phyloP scores from a whole-genome alignment of 2,329 filamentous ascomycete species.

The Nemania abortiva region DNA sequence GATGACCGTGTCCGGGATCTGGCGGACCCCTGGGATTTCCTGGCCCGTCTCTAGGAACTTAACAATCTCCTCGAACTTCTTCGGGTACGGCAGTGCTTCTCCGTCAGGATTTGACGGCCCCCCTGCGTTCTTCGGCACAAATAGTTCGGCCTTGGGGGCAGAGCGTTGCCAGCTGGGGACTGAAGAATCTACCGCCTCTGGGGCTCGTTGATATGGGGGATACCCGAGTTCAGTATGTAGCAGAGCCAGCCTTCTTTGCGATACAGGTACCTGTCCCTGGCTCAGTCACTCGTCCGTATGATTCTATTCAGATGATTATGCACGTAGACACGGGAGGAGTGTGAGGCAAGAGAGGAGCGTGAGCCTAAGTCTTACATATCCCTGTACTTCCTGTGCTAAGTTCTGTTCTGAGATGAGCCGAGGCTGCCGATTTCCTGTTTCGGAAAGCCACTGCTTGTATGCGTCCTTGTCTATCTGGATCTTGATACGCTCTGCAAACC shows the following conservation, averaged over 20 bases:
- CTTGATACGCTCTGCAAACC: slow-evolving; percentile 48
- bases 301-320: background rate
- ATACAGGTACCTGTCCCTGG: slow-evolving; percentile 26
- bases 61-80: slow-evolving; percentile 79
- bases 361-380: slow-evolving; percentile 38
- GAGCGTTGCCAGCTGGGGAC: slow-evolving; percentile 52
- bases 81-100: slow-evolving; percentile 70
- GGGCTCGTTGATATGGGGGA: slow-evolving; percentile 15
- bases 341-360: background rate
- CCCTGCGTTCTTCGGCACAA: slow-evolving; percentile 43
- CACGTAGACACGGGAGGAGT: background rate
- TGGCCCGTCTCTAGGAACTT: slow-evolving; percentile 78
- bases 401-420: slow-evolving; percentile 46
- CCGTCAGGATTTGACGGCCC: slow-evolving; percentile 42
- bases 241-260: slow-evolving; percentile 35
- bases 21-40: slow-evolving; percentile 79
- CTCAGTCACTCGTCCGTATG: slow-evolving; percentile 16
- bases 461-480: slow-evolving; percentile 46
- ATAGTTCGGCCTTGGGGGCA: slow-evolving; percentile 51
- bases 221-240: slow-evolving; percentile 33
- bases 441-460: slow-evolving; percentile 47
- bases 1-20: slow-evolving; percentile 78
- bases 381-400: slow-evolving; percentile 42
- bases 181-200: slow-evolving; percentile 28
- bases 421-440: slow-evolving; percentile 36